Percentiles rank a stretch among this genome's conserved stretches.
phyloP scores from a whole-genome alignment of 805 yeast species.

The Hagleromyces aurorensis region DNA sequence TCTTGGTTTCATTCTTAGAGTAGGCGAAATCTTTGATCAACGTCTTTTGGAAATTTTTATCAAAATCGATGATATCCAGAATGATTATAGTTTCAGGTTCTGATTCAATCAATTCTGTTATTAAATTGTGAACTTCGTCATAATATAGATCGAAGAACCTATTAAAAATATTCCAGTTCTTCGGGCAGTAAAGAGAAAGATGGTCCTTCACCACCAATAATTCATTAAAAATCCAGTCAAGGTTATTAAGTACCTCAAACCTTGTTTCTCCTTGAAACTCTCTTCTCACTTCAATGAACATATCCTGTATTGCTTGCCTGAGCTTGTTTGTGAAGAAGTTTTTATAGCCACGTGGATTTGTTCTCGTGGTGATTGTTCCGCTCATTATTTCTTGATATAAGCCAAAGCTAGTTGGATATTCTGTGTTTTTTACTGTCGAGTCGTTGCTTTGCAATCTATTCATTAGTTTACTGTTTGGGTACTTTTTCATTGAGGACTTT shows the following conservation, averaged over 20 bases:
- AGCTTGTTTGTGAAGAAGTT: conserved; percentile 52
- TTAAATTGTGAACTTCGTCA: conserved; percentile 50
- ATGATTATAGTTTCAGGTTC: conserved; percentile 79
- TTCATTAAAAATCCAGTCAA: conserved; percentile 82
- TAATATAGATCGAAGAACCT: conserved; percentile 61
- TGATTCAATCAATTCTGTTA: conserved; percentile 53
- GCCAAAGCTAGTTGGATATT: conserved; percentile 27
- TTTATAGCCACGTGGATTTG: conserved; percentile 50
- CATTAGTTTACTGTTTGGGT: conserved; percentile 17
- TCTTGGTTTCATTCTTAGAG: conserved; percentile 37
- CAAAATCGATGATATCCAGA: conserved; percentile 67
- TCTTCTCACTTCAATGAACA: conserved; percentile 53
- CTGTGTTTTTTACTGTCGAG: conserved; percentile 12
- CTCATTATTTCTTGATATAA: conserved; percentile 34
- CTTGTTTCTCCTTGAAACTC: conserved; percentile 40
- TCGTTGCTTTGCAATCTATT: conserved; percentile 14
- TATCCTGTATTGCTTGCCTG: conserved; percentile 52
- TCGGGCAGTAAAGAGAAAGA: conserved; percentile 55
- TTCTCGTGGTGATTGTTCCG: conserved; percentile 37
- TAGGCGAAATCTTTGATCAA: conserved; percentile 45
- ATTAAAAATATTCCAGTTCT: conserved; percentile 62
- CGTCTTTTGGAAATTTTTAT: conserved; percentile 53
- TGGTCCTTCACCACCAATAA: conserved; percentile 56
- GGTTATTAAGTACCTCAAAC: conserved; percentile 55
- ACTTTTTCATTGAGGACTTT: conserved; percentile 21